phyloP scores from a whole-genome alignment of 2,329 filamentous ascomycete species.

The Peltaster fructicola region DNA sequence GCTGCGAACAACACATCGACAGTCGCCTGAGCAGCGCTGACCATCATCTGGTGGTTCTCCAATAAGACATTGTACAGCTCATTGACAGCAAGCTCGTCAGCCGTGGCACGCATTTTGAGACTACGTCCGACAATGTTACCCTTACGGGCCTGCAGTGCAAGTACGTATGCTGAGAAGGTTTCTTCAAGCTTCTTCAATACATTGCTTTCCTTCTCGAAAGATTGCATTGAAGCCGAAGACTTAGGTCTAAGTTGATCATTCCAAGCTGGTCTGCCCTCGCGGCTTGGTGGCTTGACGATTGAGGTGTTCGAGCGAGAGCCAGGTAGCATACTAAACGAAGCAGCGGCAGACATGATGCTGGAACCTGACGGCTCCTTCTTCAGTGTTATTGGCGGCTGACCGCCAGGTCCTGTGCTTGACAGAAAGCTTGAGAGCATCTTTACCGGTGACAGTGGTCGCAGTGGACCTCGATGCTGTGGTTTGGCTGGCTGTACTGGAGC shows the following conservation, averaged over 20 bases:
- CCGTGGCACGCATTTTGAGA: slow-evolving; percentile 49
- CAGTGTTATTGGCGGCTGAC: slow-evolving; percentile 11
- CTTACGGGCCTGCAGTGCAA: slow-evolving; percentile 67
- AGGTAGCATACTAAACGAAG: no score
- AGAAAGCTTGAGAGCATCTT: slow-evolving; percentile 70
- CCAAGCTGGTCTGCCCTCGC: slow-evolving; percentile 19
- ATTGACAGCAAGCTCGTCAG: slow-evolving; percentile 67
- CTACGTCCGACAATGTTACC: slow-evolving; percentile 70
- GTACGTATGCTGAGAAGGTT: slow-evolving; percentile 66
- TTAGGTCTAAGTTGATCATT: slow-evolving; percentile 13
- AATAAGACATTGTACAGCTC: slow-evolving; percentile 79
- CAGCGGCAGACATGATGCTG: slow-evolving; percentile 9
- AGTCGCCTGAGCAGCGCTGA: slow-evolving; percentile 54
- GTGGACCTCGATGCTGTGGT: no score
- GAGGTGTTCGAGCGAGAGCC: no score
- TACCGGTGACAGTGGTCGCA: slow-evolving; percentile 68
- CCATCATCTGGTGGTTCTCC: slow-evolving; percentile 63
- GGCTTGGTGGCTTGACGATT: slow-evolving; percentile 18
- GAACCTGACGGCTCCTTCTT: slow-evolving; percentile 14
- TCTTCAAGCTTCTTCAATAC: slow-evolving; percentile 62
- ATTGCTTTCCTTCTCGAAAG: slow-evolving; percentile 24
- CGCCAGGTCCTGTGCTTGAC: slow-evolving; percentile 41
- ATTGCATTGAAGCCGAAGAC: slow-evolving; percentile 38
- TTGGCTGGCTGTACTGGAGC: slow-evolving; percentile 9
- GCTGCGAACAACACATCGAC: slow-evolving; percentile 78